Conservation (phyloP, 1,284 basidiomycete species). For the Naganishia liquefaciens region DNA sequence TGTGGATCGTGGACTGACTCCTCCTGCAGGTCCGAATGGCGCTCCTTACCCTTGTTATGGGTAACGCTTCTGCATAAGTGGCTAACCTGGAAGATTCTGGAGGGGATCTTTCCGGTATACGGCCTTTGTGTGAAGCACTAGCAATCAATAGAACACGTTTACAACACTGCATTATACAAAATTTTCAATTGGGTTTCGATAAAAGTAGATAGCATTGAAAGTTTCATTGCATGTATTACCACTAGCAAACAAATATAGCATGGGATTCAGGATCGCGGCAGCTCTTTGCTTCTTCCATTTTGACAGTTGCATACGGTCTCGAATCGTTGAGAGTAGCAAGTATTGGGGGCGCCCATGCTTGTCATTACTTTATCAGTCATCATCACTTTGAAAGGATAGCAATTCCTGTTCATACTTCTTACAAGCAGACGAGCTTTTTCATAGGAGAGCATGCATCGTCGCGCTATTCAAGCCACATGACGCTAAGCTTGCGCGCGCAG, state of each 20-base stretch:
- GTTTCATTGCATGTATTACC: constrained; percentile 10
- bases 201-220: background rate
- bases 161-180: constrained; percentile 20
- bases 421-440: too few relatives aligned
- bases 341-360: too few relatives aligned
- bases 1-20: background rate
- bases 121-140: background rate
- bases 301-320: too few relatives aligned
- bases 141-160: background rate
- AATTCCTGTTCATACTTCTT: too few relatives aligned
- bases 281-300: too few relatives aligned
- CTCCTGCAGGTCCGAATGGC: constrained; percentile 70
- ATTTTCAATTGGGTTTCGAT: constrained; percentile 1
- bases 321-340: too few relatives aligned
- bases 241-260: constrained; percentile 5
- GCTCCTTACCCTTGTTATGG: constrained; percentile 67
- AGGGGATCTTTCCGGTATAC: constrained; percentile 18
- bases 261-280: background rate
- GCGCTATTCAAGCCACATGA: too few relatives aligned
- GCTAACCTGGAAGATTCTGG: constrained; percentile 9
- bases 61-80: constrained; percentile 24
- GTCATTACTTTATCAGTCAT: too few relatives aligned
- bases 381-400: too few relatives aligned
- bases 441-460: too few relatives aligned
- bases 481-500: too few relatives aligned